phyloP scores from a whole-genome alignment of 768 basidiomycete species.

The Rhodotorula graminis region DNA sequence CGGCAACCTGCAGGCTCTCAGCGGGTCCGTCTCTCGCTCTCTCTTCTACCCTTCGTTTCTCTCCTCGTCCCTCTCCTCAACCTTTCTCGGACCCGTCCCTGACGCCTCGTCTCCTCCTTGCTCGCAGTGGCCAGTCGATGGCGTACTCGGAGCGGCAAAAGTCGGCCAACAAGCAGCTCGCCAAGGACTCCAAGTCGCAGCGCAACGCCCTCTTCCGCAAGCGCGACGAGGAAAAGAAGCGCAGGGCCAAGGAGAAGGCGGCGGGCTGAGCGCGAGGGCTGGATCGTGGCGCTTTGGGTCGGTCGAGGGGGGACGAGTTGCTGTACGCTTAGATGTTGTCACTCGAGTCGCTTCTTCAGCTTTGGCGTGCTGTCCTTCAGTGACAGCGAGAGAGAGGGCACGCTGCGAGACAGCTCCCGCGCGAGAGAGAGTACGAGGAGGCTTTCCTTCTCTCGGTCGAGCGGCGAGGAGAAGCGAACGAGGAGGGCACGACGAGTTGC shows the following conservation, averaged over 20 bases:
- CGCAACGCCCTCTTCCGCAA: slow-evolving; percentile 65
- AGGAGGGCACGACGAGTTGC: no score
- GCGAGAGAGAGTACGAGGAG: neutral
- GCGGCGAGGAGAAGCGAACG: no score
- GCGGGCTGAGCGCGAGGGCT: neutral
- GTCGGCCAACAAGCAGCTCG: slow-evolving; percentile 65
- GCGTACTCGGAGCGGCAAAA: slow-evolving; percentile 89
- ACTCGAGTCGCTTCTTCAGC: no score
- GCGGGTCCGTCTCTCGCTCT: slow-evolving; percentile 52
- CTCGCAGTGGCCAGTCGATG: slow-evolving; percentile 62
- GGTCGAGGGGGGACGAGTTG: no score
- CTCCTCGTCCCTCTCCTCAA: no score
- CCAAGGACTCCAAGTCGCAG: slow-evolving; percentile 52
- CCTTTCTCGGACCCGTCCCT: neutral
- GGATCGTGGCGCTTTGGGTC: no score
- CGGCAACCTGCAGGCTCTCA: slow-evolving; percentile 74
- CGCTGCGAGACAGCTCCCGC: no score
- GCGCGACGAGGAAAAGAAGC: slow-evolving; percentile 61
- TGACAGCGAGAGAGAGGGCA: neutral
- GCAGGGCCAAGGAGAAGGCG: slow-evolving; percentile 18
- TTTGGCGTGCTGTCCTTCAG: no score
- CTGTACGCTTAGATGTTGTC: no score
- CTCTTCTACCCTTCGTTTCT: no score
- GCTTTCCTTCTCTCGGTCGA: no score
- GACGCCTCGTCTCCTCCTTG: neutral